Evolutionary conservation across 345 rosid genomes (phyloP).

Genomic region (Eucalyptus sp.): DNA sequence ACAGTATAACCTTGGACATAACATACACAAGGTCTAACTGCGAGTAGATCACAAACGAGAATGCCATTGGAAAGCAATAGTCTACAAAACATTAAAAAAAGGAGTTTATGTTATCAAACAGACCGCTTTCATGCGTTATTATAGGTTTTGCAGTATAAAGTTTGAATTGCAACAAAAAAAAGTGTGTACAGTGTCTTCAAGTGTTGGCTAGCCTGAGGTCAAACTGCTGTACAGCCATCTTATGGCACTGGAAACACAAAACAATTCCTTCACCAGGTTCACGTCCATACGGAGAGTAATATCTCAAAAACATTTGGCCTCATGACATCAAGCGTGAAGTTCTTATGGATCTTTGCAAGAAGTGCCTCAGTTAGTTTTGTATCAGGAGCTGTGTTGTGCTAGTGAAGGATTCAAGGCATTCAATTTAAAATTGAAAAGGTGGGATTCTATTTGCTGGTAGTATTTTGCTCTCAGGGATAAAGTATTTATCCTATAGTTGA

Average conservation of each 20-base stretch:
- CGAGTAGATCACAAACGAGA: not conserved
- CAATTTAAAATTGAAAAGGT: constrained; percentile 76
- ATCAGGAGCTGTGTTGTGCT: constrained; percentile 90
- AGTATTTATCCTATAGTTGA: not conserved
- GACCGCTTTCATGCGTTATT: not conserved
- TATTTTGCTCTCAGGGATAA: not conserved
- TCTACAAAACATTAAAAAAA: not conserved
- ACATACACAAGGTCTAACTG: not conserved
- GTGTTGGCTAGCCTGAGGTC: constrained; percentile 76
- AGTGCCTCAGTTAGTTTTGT: constrained; percentile 72
- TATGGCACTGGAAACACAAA: constrained; percentile 36
- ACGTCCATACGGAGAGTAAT: constrained; percentile 84
- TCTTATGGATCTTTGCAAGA: constrained; percentile 82
- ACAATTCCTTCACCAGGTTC: constrained; percentile 56
- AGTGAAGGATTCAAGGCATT: constrained; percentile 93
- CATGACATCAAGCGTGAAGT: constrained; percentile 91
- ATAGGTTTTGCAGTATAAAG: not conserved
- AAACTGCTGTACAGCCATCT: constrained; percentile 50
- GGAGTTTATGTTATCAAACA: not conserved
- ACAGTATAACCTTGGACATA: not conserved
- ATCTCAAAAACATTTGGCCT: constrained; percentile 94
- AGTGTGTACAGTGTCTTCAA: constrained; percentile 79
- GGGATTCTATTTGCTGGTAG: not conserved
- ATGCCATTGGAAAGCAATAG: not conserved
- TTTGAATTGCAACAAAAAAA: not conserved